A percentile compares a stretch with the other conserved stretches of the same genome.
phyloP scores from a whole-genome alignment of 2,329 filamentous ascomycete species.

The Diplodia mutila region DNA sequence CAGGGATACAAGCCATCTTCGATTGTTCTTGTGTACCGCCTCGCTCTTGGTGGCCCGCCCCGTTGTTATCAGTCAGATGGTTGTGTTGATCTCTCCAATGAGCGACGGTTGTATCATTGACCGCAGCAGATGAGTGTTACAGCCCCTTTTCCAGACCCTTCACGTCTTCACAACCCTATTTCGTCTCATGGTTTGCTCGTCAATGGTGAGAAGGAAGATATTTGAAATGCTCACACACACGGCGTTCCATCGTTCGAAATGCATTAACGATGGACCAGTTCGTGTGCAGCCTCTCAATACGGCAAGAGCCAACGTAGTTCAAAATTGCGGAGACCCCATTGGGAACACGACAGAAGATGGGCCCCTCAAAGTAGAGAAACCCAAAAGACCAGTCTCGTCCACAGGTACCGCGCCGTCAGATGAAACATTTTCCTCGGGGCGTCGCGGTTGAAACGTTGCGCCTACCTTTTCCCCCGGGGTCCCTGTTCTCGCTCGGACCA shows the following conservation, averaged over 20 bases:
- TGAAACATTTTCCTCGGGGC: too few species aligned
- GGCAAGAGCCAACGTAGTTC: neutral
- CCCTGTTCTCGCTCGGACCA: neutral
- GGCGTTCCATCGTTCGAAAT: neutral
- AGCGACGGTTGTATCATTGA: too few species aligned
- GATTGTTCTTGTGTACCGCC: neutral
- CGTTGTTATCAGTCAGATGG: neutral
- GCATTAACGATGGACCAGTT: neutral
- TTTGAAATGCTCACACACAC: slow-evolving; percentile 7
- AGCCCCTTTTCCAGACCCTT: neutral
- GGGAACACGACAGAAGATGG: neutral
- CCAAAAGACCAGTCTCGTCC: too few species aligned
- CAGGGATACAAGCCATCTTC: neutral
- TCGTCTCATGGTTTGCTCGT: neutral
- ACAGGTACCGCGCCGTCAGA: too few species aligned
- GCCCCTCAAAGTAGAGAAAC: neutral
- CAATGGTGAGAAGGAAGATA: neutral
- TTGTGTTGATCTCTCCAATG: neutral
- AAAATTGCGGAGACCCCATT: neutral
- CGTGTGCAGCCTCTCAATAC: neutral
- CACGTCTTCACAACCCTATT: neutral
- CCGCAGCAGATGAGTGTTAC: neutral
- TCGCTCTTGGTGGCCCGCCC: neutral
- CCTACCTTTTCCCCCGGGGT: too few species aligned
- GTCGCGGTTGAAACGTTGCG: too few species aligned